Conservation (phyloP, 1,284 basidiomycete genomes). For the Rhodotorula mucilaginosa region DNA sequence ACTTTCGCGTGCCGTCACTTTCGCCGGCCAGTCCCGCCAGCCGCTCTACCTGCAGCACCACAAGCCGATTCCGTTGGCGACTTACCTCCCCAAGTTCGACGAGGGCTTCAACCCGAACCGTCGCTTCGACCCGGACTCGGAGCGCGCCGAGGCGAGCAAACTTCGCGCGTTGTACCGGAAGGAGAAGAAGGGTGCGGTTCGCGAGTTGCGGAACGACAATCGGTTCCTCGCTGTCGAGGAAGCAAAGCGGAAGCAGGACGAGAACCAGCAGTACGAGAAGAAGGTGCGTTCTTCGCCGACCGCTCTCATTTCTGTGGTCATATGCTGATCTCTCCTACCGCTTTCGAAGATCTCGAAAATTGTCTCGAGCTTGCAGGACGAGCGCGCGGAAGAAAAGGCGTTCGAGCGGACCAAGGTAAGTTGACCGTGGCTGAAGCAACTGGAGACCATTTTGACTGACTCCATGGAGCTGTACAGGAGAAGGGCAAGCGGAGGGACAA, state of each 20-base stretch:
- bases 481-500: constrained; percentile 71
- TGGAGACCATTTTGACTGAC: background rate
- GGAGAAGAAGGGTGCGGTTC: constrained; percentile 93
- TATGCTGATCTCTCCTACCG: background rate
- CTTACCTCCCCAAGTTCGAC: constrained; percentile 93
- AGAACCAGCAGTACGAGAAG: constrained; percentile 64
- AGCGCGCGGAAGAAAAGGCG: constrained; percentile 92
- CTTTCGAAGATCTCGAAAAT: constrained; percentile 58
- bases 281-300: constrained; percentile 44
- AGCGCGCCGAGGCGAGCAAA: constrained; percentile 82
- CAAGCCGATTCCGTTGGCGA: constrained; percentile 92
- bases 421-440: background rate
- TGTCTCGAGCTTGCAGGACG: constrained; percentile 76
- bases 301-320: too few relatives aligned
- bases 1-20: constrained; percentile 65
- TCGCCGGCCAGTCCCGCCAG: constrained; percentile 67
- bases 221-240: constrained; percentile 86
- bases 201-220: constrained; percentile 93
- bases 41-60: constrained; percentile 87
- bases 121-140: constrained; percentile 87
- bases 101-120: constrained; percentile 74
- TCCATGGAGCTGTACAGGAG: background rate
- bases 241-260: constrained; percentile 76
- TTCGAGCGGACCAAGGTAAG: constrained; percentile 64
- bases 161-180: constrained; percentile 87